Evolutionary conservation across 179 eudicot species (phyloP).

Genomic region (Silene coronaria): DNA sequence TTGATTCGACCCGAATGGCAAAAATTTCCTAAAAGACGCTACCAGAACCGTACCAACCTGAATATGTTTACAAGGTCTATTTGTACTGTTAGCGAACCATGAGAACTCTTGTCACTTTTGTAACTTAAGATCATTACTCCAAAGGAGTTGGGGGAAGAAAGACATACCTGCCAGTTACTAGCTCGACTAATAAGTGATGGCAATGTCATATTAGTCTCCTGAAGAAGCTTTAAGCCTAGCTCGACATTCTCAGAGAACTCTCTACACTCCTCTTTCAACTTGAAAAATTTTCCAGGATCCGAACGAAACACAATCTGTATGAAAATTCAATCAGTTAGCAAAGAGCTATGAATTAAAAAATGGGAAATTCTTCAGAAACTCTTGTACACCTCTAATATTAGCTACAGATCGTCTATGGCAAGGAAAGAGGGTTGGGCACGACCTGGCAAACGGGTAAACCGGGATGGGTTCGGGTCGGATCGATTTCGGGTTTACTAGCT

Average conservation of each 20-base stretch:
- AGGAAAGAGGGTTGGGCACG: no score
- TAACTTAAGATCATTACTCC: not conserved
- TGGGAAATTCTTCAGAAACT: not conserved
- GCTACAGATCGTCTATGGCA: not conserved
- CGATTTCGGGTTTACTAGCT: no score
- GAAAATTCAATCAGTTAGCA: conserved; percentile 14
- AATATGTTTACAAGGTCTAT: no score
- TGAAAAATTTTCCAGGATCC: conserved; percentile 58
- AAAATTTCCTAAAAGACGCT: no score
- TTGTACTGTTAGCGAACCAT: not conserved
- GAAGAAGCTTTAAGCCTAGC: conserved; percentile 33
- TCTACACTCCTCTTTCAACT: conserved; percentile 62
- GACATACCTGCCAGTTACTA: conserved; percentile 72
- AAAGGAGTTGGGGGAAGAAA: not conserved
- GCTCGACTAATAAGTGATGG: conserved; percentile 41
- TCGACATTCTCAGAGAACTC: conserved; percentile 48
- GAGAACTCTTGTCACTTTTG: not conserved
- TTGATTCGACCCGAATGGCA: no score
- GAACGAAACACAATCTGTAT: conserved; percentile 72
- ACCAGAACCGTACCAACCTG: no score
- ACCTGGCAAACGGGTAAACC: no score
- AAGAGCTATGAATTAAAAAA: not conserved
- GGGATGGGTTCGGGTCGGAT: no score
- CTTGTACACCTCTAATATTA: not conserved
- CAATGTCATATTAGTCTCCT: conserved; percentile 29